Evolutionary conservation across 2,329 filamentous ascomycete species (phyloP), one percentile per base, ranked within the genome.

Genomic region (Aspergillus sp.): DNA sequence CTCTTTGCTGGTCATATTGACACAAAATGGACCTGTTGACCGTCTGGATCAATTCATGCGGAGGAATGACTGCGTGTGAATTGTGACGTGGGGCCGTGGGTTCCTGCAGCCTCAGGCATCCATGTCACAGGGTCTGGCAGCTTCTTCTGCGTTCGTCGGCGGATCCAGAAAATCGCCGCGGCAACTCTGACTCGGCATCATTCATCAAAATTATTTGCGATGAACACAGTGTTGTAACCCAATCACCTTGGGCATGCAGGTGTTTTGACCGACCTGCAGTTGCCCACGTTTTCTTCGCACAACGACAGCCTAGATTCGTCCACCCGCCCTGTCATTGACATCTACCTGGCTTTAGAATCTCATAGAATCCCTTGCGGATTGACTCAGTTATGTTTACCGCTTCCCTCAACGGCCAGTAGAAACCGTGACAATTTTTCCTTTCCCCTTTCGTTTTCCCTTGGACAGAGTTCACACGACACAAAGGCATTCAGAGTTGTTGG

Each of bases 321-420:
- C 16, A 51, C 61, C 60, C 67, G 69, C 69, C 70, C 67, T 72
- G 45, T 62, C 52, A 56, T 57, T 70, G 66, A 65, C 68, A 71
- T 60, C 49, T 54, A 65, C 57, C 42, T 53, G 52, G 47, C 50
- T 63, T 65, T 73, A 63, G 72, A 74, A 74, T 67, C 70, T 52
- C 50, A 72, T 74, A 67, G 72, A 74, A 74, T 51, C 62, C 63
- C 58, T 59, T 57, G 46, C 50, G 53, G 11, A 47, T 54, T 42
- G 36, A 54, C 54, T 59, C 55, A 54, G 59, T 42, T 45, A 62
- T 67, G 62, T 66, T 68, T 60, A 65, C 56, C 54, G 58, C 53
- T 61, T 54, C 47, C 47, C 54, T 36, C 16, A 56, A 55, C 52
- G 46, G 32, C 29, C 50, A 56, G 56, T 32, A 51, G 49, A 58